These are phyloP conservation scores for Pseudogymnoascus sp. DNA, from an alignment of 2,329 filamentous ascomycete genomes.

Conservation along the genomic window DNA sequence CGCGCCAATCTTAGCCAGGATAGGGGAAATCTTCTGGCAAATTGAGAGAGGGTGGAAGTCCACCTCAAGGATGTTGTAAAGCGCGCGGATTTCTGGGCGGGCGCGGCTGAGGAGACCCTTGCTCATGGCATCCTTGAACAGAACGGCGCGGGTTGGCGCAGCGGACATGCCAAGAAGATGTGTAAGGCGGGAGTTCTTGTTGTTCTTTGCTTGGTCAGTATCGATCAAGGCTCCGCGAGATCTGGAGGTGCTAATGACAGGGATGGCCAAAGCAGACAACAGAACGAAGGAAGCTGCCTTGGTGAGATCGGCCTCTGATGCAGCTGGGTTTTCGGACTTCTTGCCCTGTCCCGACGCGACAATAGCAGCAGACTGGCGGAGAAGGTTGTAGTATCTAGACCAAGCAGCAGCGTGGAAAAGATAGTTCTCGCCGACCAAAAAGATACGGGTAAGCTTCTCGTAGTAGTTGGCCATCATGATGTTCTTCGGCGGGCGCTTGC, in stretches of 20 bases:
- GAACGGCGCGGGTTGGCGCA: constrained; percentile 76
- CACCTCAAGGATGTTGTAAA: constrained; percentile 98
- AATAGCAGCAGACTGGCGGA: constrained; percentile 79
- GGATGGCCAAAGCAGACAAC: constrained; percentile 90
- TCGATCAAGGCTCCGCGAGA: constrained; percentile 94
- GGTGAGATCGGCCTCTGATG: constrained; percentile 82
- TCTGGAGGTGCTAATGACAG: constrained; percentile 95
- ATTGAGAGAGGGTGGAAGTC: constrained; percentile 98
- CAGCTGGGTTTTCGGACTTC: constrained; percentile 90
- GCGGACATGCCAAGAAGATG: constrained; percentile 91
- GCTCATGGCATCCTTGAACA: constrained; percentile 93
- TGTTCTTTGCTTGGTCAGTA: constrained; percentile 94
- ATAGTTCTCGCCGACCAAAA: constrained; percentile 98
- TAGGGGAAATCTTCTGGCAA: constrained; percentile 97
- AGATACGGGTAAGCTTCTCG: constrained; percentile 97
- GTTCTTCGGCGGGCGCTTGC: constrained; percentile 97
- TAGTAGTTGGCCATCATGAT: constrained; percentile 99
- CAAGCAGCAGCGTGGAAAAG: constrained; percentile 97
- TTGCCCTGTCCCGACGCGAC: constrained; percentile 78
- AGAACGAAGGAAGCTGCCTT: constrained; percentile 94
- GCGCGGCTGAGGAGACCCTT: constrained; percentile 91
- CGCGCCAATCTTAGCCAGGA: constrained; percentile 83
- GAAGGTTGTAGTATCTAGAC: constrained; percentile 94
- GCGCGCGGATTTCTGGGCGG: constrained; percentile 86
- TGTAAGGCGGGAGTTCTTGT: constrained; percentile 95